Base-by-base conservation (phyloP, 176 grass and related monocot genomes). In the Carex kokanica region DNA sequence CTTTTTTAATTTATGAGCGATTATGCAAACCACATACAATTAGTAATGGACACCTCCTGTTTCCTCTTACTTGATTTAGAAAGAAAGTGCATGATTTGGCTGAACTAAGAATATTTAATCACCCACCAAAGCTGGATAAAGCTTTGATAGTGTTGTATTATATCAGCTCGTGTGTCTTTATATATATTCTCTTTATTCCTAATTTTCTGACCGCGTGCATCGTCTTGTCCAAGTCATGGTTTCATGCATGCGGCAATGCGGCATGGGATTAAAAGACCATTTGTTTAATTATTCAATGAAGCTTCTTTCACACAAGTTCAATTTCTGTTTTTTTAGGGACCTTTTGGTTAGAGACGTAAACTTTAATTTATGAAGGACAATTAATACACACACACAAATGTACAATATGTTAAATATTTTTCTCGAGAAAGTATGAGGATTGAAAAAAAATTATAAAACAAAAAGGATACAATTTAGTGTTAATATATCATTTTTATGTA, bases 191-290 rank as follows among this genome's bases (percentile, higher is more conserved):
- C 23, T 75, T 75, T 53, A 27, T 3, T 13, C 72, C 72, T 43
- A 27, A 31, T 75, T 53, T 54, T 75, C 72, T 54, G 72, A 53
- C 47, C 45, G 72, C 72, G 16, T 75, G 72, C 72, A 23, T 75
- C 47, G 43, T 16, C 16, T 23, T 75, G 45, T 53, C 47, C 23
- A 13, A 15, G 24, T 17, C 21, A 29, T 75, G 47, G 47, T 75
- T 31, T 75, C 20, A 54, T 31, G 53, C 20, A 54, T 31, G 53
- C 20, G 36, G 36, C 36, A 38, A 53, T 75, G 65, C 18, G 65
- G 6, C 64, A 67, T 67, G 1, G 2, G 24, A 64, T 64, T 31
- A 29, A 29, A 58, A 29, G 3, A 34, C 29, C 64, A 36, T 67
- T 34, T 34, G 14, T 36, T 32, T 15, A 36, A 21, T 34, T 34